These are phyloP conservation scores for Daldinia vernicosa DNA, from an alignment of 495 filamentous ascomycete genomes.

Conservation along the genomic window DNA sequence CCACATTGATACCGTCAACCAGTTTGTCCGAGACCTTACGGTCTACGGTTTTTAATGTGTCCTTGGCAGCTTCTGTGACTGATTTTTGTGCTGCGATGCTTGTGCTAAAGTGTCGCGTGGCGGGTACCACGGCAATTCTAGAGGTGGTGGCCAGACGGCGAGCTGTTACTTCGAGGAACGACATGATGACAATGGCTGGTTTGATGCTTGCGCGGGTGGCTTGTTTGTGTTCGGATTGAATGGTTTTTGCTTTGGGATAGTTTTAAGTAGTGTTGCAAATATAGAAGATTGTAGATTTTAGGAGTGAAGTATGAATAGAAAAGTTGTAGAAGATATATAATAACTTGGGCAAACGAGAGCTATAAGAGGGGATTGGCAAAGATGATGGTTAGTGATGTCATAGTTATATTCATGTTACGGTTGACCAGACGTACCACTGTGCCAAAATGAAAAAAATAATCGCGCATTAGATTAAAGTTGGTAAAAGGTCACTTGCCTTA, in stretches of 20 bases:
- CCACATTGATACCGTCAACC: constrained; percentile 63
- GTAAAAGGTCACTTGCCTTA: too few relatives aligned
- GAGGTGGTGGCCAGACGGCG: constrained; percentile 52
- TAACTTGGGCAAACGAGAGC: neutral
- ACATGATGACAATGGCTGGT: constrained; percentile 51
- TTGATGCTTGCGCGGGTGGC: neutral
- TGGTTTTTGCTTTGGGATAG: neutral
- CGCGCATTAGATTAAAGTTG: too few relatives aligned
- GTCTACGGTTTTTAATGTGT: constrained; percentile 59
- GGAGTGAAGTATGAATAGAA: neutral
- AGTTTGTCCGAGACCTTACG: constrained; percentile 63
- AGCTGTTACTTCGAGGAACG: constrained; percentile 54
- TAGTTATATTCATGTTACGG: constrained; percentile 25
- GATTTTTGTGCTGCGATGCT: constrained; percentile 53
- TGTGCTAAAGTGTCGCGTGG: constrained; percentile 55
- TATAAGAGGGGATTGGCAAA: neutral
- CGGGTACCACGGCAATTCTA: constrained; percentile 42
- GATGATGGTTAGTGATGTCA: constrained; percentile 40
- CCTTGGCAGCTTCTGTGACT: constrained; percentile 59
- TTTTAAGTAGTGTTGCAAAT: too few relatives aligned
- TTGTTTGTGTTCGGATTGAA: neutral
- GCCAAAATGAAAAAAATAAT: too few relatives aligned
- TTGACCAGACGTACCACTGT: too few relatives aligned
- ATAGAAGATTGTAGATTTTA: neutral
- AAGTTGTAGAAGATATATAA: neutral